Evolutionary conservation across 2,329 filamentous ascomycete genomes (phyloP).

Genomic region (Claviceps sp.): DNA sequence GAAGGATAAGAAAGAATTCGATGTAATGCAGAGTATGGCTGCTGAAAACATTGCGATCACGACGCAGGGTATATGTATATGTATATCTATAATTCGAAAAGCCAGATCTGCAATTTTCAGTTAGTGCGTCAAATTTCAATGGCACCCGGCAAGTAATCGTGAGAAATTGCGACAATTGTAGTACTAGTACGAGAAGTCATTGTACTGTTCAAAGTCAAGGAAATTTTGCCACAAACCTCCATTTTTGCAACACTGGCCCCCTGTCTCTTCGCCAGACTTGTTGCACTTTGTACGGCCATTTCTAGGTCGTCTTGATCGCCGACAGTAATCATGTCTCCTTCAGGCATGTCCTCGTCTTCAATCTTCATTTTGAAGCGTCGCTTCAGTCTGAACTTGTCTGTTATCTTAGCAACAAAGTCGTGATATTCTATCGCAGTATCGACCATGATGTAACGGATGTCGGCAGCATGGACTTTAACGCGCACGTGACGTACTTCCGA

Average conservation of each 20-base stretch:
- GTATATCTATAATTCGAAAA: constrained; percentile 26
- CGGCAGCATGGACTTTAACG: constrained; percentile 83
- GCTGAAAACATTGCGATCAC: constrained; percentile 1
- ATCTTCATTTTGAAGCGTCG: constrained; percentile 80
- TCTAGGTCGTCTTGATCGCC: constrained; percentile 93
- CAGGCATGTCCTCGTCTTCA: constrained; percentile 60
- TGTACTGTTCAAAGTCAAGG: background rate
- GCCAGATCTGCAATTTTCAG: constrained; percentile 30
- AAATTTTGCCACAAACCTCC: constrained; percentile 52
- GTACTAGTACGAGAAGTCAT: background rate
- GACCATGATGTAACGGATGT: constrained; percentile 89
- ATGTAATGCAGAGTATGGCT: background rate
- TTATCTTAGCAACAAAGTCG: constrained; percentile 66
- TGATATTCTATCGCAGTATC: constrained; percentile 57
- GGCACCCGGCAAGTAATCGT: background rate
- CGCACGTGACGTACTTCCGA: constrained; percentile 68
- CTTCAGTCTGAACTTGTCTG: constrained; percentile 72
- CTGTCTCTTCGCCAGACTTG: constrained; percentile 56
- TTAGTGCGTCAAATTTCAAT: constrained; percentile 11
- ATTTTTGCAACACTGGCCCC: constrained; percentile 78
- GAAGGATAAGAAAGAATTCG: background rate
- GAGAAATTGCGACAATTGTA: background rate
- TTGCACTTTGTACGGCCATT: constrained; percentile 63
- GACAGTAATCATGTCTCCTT: constrained; percentile 92
- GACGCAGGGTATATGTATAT: constrained; percentile 10